Conservation (phyloP, 371 early-diverging fungal species). For the Mucor saturninus region DNA sequence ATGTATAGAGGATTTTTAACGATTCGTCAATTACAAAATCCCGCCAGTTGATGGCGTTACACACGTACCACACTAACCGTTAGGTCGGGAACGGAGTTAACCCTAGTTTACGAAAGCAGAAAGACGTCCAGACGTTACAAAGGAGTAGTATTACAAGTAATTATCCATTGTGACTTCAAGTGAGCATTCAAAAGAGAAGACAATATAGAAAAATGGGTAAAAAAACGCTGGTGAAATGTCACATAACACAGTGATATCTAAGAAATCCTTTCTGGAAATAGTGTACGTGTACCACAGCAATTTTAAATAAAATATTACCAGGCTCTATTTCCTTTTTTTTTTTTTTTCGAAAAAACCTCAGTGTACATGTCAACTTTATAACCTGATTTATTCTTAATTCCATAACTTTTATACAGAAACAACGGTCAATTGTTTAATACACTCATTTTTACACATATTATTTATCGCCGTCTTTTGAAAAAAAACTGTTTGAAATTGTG, state of each 20-base stretch:
- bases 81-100: no score
- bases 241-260: not conserved
- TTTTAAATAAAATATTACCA: not conserved
- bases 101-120: no score
- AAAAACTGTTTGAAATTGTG: conserved; percentile 3
- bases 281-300: not conserved
- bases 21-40: no score
- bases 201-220: not conserved
- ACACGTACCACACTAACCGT: no score
- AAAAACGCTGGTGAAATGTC: not conserved
- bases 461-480: conserved; percentile 9
- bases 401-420: no score
- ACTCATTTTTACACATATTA: not conserved
- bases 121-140: no score
- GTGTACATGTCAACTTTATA: conserved; percentile 9
- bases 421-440: no score
- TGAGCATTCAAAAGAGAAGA: no score
- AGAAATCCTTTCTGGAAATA: not conserved
- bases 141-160: no score
- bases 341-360: not conserved
- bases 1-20: no score
- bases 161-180: no score
- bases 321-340: conserved; percentile 4
- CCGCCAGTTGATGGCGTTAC: no score
- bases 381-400: conserved; percentile 5